These are phyloP conservation scores for Cucumis melo DNA, from an alignment of 306 rosid species.

Conservation along the genomic window DNA sequence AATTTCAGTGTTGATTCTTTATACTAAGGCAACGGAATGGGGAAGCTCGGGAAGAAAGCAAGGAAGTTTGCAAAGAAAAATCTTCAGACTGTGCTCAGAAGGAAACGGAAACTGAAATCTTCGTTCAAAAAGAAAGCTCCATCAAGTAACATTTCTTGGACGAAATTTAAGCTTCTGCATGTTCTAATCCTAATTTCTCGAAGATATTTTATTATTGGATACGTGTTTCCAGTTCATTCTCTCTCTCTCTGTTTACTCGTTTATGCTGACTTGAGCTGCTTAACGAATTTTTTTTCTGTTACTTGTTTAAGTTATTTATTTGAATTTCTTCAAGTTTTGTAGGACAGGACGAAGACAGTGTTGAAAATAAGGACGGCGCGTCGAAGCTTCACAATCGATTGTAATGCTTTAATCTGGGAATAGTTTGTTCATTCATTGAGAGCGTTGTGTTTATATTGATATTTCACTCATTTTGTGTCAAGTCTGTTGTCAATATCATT, in stretches of 20 bases:
- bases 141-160: slow-evolving; percentile 38
- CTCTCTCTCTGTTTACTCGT: neutral
- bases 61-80: slow-evolving; percentile 91
- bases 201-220: neutral
- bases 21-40: slow-evolving; percentile 25
- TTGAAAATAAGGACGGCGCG: slow-evolving; percentile 27
- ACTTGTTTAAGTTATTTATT: neutral
- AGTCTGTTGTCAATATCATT: neutral
- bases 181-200: neutral
- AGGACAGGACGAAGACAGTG: slow-evolving; percentile 24
- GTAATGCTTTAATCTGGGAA: slow-evolving; percentile 18
- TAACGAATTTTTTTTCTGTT: neutral
- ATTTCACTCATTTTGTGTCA: neutral
- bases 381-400: slow-evolving; percentile 33
- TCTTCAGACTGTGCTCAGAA: slow-evolving; percentile 63
- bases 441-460: neutral
- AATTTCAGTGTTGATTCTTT: neutral
- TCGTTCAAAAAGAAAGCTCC: slow-evolving; percentile 70
- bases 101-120: slow-evolving; percentile 55
- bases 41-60: slow-evolving; percentile 82
- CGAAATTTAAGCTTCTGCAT: neutral
- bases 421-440: neutral
- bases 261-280: neutral
- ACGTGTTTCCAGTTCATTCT: neutral
- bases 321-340: slow-evolving; percentile 10